Evolutionary conservation across 2,329 filamentous ascomycete species (phyloP), one percentile per base, ranked within the genome.

Genomic region (Penicillium sp.): DNA sequence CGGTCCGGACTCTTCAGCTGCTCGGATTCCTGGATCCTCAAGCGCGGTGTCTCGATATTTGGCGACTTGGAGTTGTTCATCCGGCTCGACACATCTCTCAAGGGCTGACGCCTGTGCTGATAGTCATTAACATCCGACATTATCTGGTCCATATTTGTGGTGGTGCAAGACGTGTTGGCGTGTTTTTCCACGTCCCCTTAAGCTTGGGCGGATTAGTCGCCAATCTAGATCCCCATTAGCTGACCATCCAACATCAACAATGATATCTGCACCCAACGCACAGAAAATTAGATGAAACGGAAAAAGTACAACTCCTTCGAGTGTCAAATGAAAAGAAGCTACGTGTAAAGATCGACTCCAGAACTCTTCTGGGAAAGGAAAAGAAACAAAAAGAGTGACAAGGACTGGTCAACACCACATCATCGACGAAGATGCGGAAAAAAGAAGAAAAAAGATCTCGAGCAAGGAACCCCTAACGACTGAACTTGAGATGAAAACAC

Each of bases 1-100:
- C 49, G 56, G n/a, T 69, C 58, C 0, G 54, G 52, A 4, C 47
- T 56, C 46, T 60, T 61, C 8, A 57, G 6, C 9, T 53, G 43
- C 12, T 60, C 53, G 2, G 53, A 22, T 21, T 59, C 52, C 22
- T 56, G 53, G n/a, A 59, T 44, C 26, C 34, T 47, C 2, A 54
- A 41, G 29, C 35, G 40, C 2, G 58, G 54, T 1, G 56, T 59
- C n/a, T 55, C 56, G 3, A 33, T 37, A n/a, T 54, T 56, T 3
- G 54, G 38, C 3, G 54, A 56, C 41, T 42, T 54, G 26, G 47
- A 29, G 41, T 61, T 34, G 28, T 60, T 60, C n/a, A 55, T 49
- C 33, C 57, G 42, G 37, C 56, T 53, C 3, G 58, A 57, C 4
- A 46, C 58, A 50, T 61, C 58, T n/a, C 31, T 49, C 28, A 61